Evolutionary conservation across 805 yeast genomes (phyloP), one percentile per base, ranked within the genome.

Genomic region (Monosporozyma aquatica): DNA sequence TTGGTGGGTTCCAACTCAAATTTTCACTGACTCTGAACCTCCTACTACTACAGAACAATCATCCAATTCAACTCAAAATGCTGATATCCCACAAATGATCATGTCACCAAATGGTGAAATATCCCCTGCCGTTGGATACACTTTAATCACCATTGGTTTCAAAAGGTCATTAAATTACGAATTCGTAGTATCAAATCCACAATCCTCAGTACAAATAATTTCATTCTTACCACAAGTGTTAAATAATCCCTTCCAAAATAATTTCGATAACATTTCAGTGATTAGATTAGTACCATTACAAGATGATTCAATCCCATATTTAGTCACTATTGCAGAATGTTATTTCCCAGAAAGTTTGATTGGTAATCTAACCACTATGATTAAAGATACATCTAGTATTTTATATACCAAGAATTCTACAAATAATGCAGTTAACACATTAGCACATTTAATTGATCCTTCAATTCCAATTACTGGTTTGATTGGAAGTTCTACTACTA

Each of bases 301-400:
- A 20, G 43, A 37, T 25, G 43, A 67, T 2, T 65, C 64, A 13
- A 69, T 69, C 40, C 68, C 68, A 38, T 90, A 86, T 61, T 73
- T 86, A 46, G 86, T 85, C 43, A 83, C 97, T 0, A 84, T 89
- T 46, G 97, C 97, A 5, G 82, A 82, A 59, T 82, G 86, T 43
- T 87, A 83, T 59, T 82, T 87, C 67, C 95, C 95, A 15, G 58
- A 65, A 8, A 59, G 62, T 11, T 62, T 71, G 26, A 72, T 84
- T n/a, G 52, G 59, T 2, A 58, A 66, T 0, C 68, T 90, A 48
- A 74, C 75, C 44, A 61, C 62, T 15, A 61, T 69, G 33, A 61
- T 90, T 35, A 78, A 83, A 39, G 66, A 70, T 43, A 13, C 28
- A 10, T 20, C 29, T 5, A 84, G 95, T 6, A 45, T 52, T 18